phyloP scores from a whole-genome alignment of 1,139 yeast species.

The Lodderomyces pseudojiufengensis region DNA sequence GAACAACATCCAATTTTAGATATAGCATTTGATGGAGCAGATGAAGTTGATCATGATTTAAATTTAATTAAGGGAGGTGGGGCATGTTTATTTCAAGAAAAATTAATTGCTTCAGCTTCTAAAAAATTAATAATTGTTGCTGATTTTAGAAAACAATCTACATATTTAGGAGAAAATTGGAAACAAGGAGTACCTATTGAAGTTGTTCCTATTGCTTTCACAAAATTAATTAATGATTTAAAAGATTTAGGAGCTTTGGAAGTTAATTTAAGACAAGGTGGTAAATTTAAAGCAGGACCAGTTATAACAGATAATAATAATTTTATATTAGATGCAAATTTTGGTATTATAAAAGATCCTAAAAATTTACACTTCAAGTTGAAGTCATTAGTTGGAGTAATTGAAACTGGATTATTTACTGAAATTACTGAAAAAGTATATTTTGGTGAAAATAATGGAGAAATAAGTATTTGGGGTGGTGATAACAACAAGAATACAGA shows the following conservation, averaged over 20 bases:
- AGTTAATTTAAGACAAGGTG: constrained; percentile 78
- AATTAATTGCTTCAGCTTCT: constrained; percentile 83
- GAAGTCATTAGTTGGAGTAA: constrained; percentile 85
- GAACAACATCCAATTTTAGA: constrained; percentile 81
- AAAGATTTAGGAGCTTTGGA: constrained; percentile 59
- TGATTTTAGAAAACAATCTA: constrained; percentile 78
- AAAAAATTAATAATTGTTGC: constrained; percentile 82
- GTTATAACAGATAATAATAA: constrained; percentile 96
- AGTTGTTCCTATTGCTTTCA: constrained; percentile 85
- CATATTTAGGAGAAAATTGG: constrained; percentile 75
- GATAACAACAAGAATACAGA: constrained; percentile 1
- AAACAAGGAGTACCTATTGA: constrained; percentile 92
- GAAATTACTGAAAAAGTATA: constrained; percentile 71
- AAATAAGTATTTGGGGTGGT: constrained; percentile 32
- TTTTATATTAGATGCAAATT: constrained; percentile 89
- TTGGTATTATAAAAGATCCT: constrained; percentile 72
- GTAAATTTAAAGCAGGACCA: constrained; percentile 94
- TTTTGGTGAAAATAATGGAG: constrained; percentile 81
- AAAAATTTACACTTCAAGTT: constrained; percentile 56
- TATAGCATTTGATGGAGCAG: constrained; percentile 98
- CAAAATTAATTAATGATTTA: constrained; percentile 67
- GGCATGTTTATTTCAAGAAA: constrained; percentile 95
- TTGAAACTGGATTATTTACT: constrained; percentile 90
- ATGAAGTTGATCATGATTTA: constrained; percentile 79
- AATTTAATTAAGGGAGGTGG: constrained; percentile 98